These are phyloP conservation scores for Wickerhamomyces ciferrii DNA, from an alignment of 805 yeast species.

Conservation along the genomic window DNA sequence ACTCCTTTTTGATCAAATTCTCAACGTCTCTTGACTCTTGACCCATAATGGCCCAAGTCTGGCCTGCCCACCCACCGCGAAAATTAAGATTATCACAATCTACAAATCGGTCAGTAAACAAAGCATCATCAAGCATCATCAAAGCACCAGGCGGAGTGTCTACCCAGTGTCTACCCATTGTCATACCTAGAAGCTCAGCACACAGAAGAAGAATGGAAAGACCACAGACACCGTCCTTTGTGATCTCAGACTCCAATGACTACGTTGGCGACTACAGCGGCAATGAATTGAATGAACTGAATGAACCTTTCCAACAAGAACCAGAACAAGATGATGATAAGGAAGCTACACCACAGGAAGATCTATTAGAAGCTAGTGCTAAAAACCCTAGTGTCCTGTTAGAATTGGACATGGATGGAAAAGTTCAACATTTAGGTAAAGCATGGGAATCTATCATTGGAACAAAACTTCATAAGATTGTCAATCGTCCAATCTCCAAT, in stretches of 20 bases:
- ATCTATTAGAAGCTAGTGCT: slow-evolving; percentile 58
- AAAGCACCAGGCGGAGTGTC: too few relatives aligned
- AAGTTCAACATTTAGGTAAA: slow-evolving; percentile 65
- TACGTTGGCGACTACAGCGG: background rate
- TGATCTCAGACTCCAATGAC: slow-evolving; percentile 2
- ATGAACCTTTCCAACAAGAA: background rate
- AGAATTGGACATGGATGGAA: slow-evolving; percentile 79
- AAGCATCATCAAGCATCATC: too few relatives aligned
- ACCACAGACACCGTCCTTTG: slow-evolving; percentile 4
- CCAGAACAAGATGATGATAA: background rate
- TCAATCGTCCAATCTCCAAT: slow-evolving; percentile 51
- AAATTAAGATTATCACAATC: too few relatives aligned
- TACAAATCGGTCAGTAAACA: too few relatives aligned
- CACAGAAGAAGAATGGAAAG: background rate
- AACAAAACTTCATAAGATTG: slow-evolving; percentile 48
- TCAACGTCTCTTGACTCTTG: too few relatives aligned
- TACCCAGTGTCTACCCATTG: too few relatives aligned
- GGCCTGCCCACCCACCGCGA: too few relatives aligned
- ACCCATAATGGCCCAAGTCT: too few relatives aligned
- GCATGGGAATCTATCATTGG: slow-evolving; percentile 82
- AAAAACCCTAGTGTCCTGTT: slow-evolving; percentile 71
- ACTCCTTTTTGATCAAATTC: too few relatives aligned
- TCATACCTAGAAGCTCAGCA: background rate
- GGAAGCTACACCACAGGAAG: slow-evolving; percentile 28
- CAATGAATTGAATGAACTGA: background rate